phyloP scores from a whole-genome alignment of 306 rosid genomes.

The Neltuma alba region DNA sequence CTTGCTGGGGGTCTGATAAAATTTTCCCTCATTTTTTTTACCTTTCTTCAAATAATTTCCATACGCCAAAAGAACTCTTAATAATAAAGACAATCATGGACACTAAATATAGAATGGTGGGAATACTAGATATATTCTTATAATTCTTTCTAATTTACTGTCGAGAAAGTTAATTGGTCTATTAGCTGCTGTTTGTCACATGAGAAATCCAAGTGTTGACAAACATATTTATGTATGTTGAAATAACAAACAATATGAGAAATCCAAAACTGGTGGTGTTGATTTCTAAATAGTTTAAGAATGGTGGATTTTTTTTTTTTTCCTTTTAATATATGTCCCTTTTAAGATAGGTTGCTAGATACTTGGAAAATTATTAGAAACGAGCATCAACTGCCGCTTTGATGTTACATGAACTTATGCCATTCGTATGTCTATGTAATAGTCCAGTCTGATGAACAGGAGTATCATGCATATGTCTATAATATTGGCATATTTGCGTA shows the following conservation, averaged over 20 bases:
- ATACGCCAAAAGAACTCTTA: background rate
- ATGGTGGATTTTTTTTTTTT: background rate
- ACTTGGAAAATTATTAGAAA: background rate
- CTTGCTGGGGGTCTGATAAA: too few relatives aligned
- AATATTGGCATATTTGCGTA: constrained; percentile 10
- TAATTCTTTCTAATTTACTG: background rate
- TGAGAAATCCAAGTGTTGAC: background rate
- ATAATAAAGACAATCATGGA: background rate
- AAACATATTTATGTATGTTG: background rate
- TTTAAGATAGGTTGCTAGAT: background rate
- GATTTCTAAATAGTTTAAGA: background rate
- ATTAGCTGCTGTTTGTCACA: background rate
- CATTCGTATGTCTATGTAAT: background rate
- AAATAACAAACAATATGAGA: background rate
- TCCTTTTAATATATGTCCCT: background rate
- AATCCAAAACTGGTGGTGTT: background rate
- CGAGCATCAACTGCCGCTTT: background rate
- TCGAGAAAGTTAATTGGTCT: constrained; percentile 4
- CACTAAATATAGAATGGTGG: background rate
- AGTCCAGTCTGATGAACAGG: constrained; percentile 15
- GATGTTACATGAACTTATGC: constrained; percentile 17
- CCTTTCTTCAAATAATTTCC: too few relatives aligned
- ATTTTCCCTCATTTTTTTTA: too few relatives aligned
- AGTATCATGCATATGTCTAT: constrained; percentile 2
- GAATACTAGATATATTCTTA: background rate